Percentiles rank a stretch among this genome's conserved stretches.
phyloP scores from a whole-genome alignment of 352 stramenopile genomes.

The Halophytophthora batemanensis region DNA sequence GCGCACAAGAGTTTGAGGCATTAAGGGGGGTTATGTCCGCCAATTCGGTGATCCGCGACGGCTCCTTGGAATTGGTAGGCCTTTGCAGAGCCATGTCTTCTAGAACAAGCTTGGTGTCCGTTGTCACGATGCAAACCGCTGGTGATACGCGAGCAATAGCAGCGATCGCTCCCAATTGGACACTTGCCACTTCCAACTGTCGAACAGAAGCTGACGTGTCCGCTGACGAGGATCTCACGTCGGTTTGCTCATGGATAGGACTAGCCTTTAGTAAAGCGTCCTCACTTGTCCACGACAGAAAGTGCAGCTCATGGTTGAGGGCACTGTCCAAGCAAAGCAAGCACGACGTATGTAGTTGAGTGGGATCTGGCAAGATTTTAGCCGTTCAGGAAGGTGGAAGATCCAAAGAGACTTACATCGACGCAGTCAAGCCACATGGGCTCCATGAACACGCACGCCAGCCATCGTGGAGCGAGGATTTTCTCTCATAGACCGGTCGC shows the following conservation, averaged over 20 bases:
- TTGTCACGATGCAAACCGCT: constrained; percentile 24
- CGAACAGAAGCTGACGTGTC: constrained; percentile 6
- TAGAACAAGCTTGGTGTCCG: constrained; percentile 20
- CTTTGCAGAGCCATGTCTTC: constrained; percentile 12
- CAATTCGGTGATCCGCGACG: constrained; percentile 2
- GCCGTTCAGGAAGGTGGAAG: background rate
- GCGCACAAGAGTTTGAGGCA: constrained; percentile 2
- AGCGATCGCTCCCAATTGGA: constrained; percentile 16
- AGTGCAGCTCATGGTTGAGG: constrained; percentile 18
- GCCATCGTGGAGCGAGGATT: constrained; percentile 3
- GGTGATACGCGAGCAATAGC: constrained; percentile 22
- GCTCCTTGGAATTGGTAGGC: background rate
- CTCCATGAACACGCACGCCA: constrained; percentile 42
- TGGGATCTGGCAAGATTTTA: background rate
- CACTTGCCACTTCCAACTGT: constrained; percentile 13
- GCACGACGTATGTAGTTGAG: background rate
- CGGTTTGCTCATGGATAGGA: constrained; percentile 18
- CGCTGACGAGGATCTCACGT: constrained; percentile 9
- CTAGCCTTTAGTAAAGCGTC: constrained; percentile 9
- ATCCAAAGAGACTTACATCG: constrained; percentile 23
- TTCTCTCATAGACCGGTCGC: constrained; percentile 15
- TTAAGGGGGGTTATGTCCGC: constrained; percentile 1
- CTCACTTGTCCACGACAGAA: constrained; percentile 25
- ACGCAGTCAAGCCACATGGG: constrained; percentile 36
- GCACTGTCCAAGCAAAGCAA: constrained; percentile 10